phyloP scores from a whole-genome alignment of 805 yeast genomes.

The Henningerozyma blattae region DNA sequence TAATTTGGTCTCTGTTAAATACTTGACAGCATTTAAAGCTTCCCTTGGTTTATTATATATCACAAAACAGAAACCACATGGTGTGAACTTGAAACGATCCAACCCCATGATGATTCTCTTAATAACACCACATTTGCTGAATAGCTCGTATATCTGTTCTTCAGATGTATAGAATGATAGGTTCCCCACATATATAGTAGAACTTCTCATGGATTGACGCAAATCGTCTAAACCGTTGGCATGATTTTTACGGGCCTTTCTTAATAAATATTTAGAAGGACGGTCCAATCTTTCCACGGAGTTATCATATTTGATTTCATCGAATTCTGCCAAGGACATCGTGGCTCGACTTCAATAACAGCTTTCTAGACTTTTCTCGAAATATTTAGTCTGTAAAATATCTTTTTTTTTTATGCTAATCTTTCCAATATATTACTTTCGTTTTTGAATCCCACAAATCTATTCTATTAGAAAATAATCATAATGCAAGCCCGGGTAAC shows the following conservation, averaged over 20 bases:
- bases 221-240: slow-evolving; percentile 46
- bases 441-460: too few species aligned
- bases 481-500: too few species aligned
- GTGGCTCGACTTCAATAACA: too few species aligned
- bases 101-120: slow-evolving; percentile 86
- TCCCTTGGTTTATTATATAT: slow-evolving; percentile 58
- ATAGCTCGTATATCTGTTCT: slow-evolving; percentile 84
- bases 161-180: slow-evolving; percentile 85
- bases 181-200: slow-evolving; percentile 86
- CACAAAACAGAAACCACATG: slow-evolving; percentile 95
- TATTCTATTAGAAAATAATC: too few species aligned
- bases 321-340: slow-evolving; percentile 39
- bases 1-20: slow-evolving; percentile 65
- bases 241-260: slow-evolving; percentile 44
- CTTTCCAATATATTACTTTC: too few species aligned
- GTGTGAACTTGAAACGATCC: slow-evolving; percentile 80
- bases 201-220: slow-evolving; percentile 49
- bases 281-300: slow-evolving; percentile 58
- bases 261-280: slow-evolving; percentile 57
- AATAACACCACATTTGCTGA: slow-evolving; percentile 70
- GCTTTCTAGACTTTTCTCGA: too few species aligned
- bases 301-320: slow-evolving; percentile 42
- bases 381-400: too few species aligned
- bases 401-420: too few species aligned
- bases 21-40: slow-evolving; percentile 75